phyloP scores from a whole-genome alignment of 1,284 basidiomycete genomes.

The Neotropicomus parvogracilis region DNA sequence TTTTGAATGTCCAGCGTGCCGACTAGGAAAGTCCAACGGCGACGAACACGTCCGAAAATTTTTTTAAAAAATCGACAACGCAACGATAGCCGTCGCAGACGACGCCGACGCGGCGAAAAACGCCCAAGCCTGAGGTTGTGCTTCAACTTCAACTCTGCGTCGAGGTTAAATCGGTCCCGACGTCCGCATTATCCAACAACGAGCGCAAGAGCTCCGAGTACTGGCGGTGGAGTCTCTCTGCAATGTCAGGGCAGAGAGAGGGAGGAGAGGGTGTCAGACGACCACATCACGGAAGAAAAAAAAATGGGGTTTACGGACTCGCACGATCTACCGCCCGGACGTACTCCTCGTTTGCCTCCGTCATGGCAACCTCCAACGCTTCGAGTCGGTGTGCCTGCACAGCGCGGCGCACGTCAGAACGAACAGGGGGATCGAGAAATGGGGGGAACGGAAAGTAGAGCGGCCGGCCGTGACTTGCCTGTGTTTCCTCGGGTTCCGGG shows the following conservation, averaged over 20 bases:
- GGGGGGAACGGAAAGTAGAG: too few species aligned
- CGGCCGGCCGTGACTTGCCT: constrained; percentile 44
- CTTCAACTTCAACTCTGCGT: background rate
- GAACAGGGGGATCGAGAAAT: background rate
- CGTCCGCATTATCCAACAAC: constrained; percentile 57
- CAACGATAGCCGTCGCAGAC: too few species aligned
- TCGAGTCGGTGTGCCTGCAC: constrained; percentile 60
- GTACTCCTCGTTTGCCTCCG: constrained; percentile 70
- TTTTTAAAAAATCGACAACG: too few species aligned
- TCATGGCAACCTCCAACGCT: constrained; percentile 63
- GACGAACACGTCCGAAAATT: too few species aligned
- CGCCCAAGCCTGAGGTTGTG: too few species aligned
- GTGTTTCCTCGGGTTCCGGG: constrained; percentile 67
- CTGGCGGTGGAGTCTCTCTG: constrained; percentile 60
- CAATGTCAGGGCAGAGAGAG: background rate
- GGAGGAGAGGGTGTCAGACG: background rate
- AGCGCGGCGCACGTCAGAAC: background rate
- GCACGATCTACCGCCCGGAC: constrained; percentile 64
- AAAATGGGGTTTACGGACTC: constrained; percentile 46
- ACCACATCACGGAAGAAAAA: background rate
- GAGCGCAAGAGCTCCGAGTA: constrained; percentile 56
- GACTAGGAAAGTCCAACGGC: background rate
- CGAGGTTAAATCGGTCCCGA: constrained; percentile 25
- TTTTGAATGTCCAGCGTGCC: background rate
- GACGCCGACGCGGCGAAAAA: background rate